These are phyloP conservation scores for Sporothrix schenckii DNA, from an alignment of 2,329 filamentous ascomycete genomes.

Conservation along the genomic window DNA sequence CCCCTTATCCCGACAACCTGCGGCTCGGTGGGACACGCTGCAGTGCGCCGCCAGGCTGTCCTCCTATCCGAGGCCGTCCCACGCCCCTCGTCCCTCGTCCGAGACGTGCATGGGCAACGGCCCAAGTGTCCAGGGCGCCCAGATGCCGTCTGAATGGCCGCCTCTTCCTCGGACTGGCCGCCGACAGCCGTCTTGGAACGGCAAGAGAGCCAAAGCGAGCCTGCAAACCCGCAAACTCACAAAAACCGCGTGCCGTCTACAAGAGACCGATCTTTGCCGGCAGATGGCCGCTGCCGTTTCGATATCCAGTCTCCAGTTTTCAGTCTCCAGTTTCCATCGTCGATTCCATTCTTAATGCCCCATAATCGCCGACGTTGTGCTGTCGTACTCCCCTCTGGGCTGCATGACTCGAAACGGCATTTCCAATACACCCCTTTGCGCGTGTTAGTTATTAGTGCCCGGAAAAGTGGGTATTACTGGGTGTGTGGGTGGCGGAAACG, in stretches of 20 bases:
- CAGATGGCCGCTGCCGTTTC: background rate
- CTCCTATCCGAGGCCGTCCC: too few species aligned
- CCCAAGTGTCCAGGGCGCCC: too few species aligned
- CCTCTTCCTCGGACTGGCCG: background rate
- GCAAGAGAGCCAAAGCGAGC: background rate
- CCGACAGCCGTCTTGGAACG: background rate
- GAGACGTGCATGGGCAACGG: too few species aligned
- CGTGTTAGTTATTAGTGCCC: constrained; percentile 17
- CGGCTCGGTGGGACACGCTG: background rate
- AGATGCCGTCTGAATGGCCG: background rate
- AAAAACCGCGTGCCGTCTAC: background rate
- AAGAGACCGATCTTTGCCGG: background rate
- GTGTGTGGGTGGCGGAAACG: background rate
- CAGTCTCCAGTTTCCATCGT: too few species aligned
- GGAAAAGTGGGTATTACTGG: background rate
- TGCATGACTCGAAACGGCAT: constrained; percentile 16
- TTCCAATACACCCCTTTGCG: background rate
- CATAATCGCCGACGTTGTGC: background rate
- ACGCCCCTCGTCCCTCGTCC: background rate
- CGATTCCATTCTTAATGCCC: too few species aligned
- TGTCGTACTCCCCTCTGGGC: background rate
- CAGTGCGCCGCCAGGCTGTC: background rate
- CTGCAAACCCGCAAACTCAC: too few species aligned
- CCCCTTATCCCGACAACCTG: constrained; percentile 6
- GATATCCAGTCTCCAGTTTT: too few species aligned